phyloP scores from a whole-genome alignment of 2,329 filamentous ascomycete genomes.

The Trematosphaeria pertusa region DNA sequence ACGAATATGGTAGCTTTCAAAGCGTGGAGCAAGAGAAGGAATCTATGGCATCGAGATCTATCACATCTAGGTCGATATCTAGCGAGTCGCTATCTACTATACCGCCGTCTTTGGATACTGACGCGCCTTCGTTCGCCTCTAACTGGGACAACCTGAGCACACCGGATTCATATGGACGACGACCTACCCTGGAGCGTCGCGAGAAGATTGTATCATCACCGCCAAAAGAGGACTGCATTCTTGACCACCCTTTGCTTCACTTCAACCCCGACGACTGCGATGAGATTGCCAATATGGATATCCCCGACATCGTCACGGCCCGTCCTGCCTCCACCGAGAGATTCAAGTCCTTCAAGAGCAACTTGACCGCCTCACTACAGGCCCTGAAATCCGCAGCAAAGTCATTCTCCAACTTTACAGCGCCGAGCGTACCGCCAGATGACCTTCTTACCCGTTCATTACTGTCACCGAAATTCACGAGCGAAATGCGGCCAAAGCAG shows the following conservation, averaged over 20 bases:
- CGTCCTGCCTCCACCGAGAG: conserved; percentile 36
- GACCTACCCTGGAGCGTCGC: conserved; percentile 47
- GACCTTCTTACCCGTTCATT: conserved; percentile 67
- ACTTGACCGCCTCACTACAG: conserved; percentile 67
- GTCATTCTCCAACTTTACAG: conserved; percentile 66
- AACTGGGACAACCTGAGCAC: conserved; percentile 46
- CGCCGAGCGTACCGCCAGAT: conserved; percentile 60
- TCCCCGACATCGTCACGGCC: conserved; percentile 28
- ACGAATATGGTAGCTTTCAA: conserved; percentile 48
- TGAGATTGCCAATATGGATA: conserved; percentile 38
- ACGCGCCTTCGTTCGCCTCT: conserved; percentile 57
- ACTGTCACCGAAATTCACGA: conserved; percentile 64
- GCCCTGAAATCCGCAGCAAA: conserved; percentile 67
- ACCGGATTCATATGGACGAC: conserved; percentile 38
- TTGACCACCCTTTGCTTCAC: conserved; percentile 64
- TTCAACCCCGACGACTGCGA: conserved; percentile 43
- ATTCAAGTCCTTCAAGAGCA: conserved; percentile 66
- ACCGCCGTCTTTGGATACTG: conserved; percentile 51
- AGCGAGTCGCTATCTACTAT: conserved; percentile 63
- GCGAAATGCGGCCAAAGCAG: conserved; percentile 65
- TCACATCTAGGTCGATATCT: conserved; percentile 59
- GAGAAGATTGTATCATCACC: conserved; percentile 57
- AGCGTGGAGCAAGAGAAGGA: conserved; percentile 55
- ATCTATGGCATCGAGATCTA: conserved; percentile 49
- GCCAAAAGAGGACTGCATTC: conserved; percentile 59